A percentile compares a stretch with the other conserved stretches of the same genome.
These are phyloP conservation scores for Aphanomyces astaci DNA, from an alignment of 352 stramenopile species.

Conservation along the genomic window DNA sequence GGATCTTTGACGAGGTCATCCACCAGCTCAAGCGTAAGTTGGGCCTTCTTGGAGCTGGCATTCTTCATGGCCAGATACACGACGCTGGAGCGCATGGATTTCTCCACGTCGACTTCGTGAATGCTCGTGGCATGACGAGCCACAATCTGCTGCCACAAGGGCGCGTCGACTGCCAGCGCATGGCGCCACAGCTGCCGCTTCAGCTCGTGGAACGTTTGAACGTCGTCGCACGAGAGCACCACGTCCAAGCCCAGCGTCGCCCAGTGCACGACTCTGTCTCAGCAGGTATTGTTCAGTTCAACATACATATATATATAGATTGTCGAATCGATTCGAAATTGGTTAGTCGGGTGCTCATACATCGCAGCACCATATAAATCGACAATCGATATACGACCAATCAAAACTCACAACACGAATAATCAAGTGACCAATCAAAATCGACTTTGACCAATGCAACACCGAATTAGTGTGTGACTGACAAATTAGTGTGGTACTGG, in stretches of 20 bases:
- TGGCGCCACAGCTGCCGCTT: conserved; percentile 46
- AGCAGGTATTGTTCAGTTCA: not conserved
- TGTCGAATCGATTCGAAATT: no score
- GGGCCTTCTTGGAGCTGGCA: conserved; percentile 20
- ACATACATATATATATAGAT: no score
- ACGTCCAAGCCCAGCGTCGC: not conserved
- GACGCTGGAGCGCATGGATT: conserved; percentile 59
- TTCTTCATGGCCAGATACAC: conserved; percentile 54
- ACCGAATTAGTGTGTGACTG: no score
- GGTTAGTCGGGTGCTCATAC: no score
- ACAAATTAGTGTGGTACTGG: no score
- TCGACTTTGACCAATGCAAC: no score
- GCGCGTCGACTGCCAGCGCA: conserved; percentile 43
- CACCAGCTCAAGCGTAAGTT: conserved; percentile 53
- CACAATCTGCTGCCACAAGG: conserved; percentile 50
- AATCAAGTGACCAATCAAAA: no score
- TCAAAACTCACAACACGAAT: no score
- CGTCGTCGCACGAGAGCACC: not conserved
- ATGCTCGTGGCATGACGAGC: conserved; percentile 41
- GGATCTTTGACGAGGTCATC: conserved; percentile 45
- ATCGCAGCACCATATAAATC: no score
- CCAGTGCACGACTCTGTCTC: not conserved
- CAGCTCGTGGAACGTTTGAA: conserved; percentile 36
- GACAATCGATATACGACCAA: no score
- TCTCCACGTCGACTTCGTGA: conserved; percentile 57